phyloP scores from a whole-genome alignment of 2,329 filamentous ascomycete species.

The Pseudogymnoascus sp. region DNA sequence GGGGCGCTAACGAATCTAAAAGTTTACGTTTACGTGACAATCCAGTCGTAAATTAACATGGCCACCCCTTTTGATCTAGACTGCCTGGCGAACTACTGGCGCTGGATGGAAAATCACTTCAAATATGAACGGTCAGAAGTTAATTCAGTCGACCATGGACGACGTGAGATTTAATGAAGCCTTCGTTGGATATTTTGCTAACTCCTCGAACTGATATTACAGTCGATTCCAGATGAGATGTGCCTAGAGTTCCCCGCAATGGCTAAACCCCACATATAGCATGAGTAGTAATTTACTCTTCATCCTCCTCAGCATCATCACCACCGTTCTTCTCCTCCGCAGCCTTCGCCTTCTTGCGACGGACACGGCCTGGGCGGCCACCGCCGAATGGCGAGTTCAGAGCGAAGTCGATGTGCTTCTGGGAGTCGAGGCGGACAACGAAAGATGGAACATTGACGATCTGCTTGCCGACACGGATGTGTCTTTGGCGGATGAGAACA shows the following conservation, averaged over 20 bases:
- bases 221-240: constrained; percentile 31
- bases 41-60: background rate
- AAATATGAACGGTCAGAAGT: background rate
- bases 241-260: constrained; percentile 27
- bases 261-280: constrained; percentile 15
- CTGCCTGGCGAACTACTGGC: background rate
- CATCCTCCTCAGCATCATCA: constrained; percentile 70
- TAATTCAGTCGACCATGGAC: background rate
- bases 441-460: constrained; percentile 99
- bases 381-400: constrained; percentile 96
- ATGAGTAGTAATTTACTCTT: constrained; percentile 31
- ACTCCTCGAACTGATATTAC: constrained; percentile 45
- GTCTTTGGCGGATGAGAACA: constrained; percentile 98
- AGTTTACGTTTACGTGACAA: background rate
- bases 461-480: constrained; percentile 99
- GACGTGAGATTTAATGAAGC: constrained; percentile 20
- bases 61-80: background rate
- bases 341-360: constrained; percentile 99
- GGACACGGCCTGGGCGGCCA: constrained; percentile 92
- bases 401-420: constrained; percentile 99
- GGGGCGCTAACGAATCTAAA: background rate
- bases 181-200: constrained; percentile 38
- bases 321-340: constrained; percentile 75
- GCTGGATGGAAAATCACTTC: background rate
- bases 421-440: constrained; percentile 98